Percentiles rank a stretch among this genome's conserved stretches.
These are phyloP conservation scores for Pestalotiopsis sp. DNA, from an alignment of 2,329 filamentous ascomycete species.

Conservation along the genomic window DNA sequence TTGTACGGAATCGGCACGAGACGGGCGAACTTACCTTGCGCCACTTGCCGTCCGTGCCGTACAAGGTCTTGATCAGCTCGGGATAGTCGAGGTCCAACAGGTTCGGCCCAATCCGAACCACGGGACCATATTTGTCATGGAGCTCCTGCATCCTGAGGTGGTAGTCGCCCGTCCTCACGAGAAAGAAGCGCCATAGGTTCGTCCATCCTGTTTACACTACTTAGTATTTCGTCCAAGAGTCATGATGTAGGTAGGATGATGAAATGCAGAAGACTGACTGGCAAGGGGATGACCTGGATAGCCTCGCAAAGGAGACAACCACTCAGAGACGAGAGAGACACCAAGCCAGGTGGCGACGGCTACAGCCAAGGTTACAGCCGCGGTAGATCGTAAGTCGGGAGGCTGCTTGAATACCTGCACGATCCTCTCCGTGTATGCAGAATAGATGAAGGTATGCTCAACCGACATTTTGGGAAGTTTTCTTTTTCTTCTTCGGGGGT, in stretches of 20 bases:
- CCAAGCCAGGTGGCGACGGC: not conserved
- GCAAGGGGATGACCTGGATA: conserved; percentile 11
- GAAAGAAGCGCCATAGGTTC: conserved; percentile 36
- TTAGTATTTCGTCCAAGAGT: not conserved
- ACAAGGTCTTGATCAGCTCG: conserved; percentile 33
- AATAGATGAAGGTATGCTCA: not conserved
- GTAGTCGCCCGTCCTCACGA: conserved; percentile 26
- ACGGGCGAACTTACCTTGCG: conserved; percentile 22
- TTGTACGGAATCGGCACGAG: not conserved
- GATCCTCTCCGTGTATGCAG: not conserved
- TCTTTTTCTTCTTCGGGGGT: not conserved
- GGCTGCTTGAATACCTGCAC: conserved; percentile 8
- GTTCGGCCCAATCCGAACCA: conserved; percentile 39
- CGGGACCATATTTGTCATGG: conserved; percentile 39
- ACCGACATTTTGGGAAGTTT: not conserved
- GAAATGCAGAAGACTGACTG: conserved; percentile 2
- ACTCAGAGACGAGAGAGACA: not conserved
- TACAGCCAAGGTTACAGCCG: not conserved
- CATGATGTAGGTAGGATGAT: not conserved
- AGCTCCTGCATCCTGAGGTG: conserved; percentile 31
- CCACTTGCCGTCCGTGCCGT: conserved; percentile 35
- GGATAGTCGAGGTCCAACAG: conserved; percentile 29
- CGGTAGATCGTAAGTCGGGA: not conserved
- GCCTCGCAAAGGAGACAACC: conserved; percentile 4
- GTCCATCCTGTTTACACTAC: conserved; percentile 30